Evolutionary conservation across 179 eudicot genomes (phyloP).

Genomic region (Vitellaria paradoxa): DNA sequence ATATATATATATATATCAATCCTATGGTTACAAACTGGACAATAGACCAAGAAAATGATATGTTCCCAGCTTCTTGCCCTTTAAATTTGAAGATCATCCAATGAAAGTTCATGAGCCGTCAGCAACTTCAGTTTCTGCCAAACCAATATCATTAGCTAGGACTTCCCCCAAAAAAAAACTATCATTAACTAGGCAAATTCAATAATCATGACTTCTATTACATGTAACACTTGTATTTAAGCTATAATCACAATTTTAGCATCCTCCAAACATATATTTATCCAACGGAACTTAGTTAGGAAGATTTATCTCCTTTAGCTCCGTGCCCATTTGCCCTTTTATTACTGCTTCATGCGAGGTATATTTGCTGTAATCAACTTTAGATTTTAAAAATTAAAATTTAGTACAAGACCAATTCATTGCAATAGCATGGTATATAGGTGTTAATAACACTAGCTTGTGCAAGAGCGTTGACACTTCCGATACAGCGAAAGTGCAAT

Average conservation of each 20-base stretch:
- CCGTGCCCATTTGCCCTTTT: no score
- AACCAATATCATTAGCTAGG: background rate
- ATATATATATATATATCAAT: background rate
- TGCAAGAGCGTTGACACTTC: no score
- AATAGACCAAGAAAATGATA: background rate
- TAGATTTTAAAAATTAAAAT: no score
- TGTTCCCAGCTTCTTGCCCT: conserved; percentile 8
- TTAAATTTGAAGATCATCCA: conserved; percentile 70
- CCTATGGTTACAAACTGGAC: conserved; percentile 5
- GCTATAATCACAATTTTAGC: background rate
- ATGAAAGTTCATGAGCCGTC: conserved; percentile 54
- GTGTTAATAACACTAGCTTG: no score
- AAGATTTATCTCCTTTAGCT: background rate
- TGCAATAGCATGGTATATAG: no score
- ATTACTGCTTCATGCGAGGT: no score
- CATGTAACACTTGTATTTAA: no score
- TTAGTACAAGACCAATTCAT: no score
- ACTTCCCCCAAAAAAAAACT: no score
- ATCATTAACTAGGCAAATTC: background rate
- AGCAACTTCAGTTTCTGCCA: conserved; percentile 79
- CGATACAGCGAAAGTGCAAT: no score
- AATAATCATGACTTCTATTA: background rate
- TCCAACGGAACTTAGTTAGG: background rate
- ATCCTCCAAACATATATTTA: background rate
- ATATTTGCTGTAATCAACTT: no score